These are phyloP conservation scores for Cucurbita moschata DNA, from an alignment of 306 rosid genomes.

Conservation along the genomic window DNA sequence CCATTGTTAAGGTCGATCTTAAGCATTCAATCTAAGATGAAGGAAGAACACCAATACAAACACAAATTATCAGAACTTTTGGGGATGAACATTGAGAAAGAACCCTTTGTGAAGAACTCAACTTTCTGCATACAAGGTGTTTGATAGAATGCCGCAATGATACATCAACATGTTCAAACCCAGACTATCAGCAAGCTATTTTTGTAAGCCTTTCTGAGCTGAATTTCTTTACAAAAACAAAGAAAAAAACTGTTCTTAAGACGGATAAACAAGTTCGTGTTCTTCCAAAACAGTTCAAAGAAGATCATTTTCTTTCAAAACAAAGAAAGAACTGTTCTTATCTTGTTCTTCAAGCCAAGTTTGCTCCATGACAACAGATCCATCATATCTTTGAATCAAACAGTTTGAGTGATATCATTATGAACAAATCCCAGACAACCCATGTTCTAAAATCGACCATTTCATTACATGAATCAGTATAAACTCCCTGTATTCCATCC, in stretches of 20 bases:
- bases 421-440: background rate
- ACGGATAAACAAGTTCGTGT: background rate
- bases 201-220: background rate
- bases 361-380: background rate
- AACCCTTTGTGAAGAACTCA: background rate
- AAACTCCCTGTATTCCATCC: background rate
- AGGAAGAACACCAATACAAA: background rate
- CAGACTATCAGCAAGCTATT: background rate
- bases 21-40: background rate
- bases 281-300: background rate
- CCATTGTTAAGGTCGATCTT: background rate
- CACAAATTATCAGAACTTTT: background rate
- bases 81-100: background rate
- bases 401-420: background rate
- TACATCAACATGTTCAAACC: background rate
- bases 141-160: background rate
- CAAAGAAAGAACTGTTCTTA: background rate
- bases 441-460: background rate
- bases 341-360: background rate
- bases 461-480: background rate
- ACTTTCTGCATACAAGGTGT: background rate
- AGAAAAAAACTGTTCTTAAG: background rate
- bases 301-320: background rate
- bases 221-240: no score
- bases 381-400: background rate